Conservation (phyloP, 2,329 filamentous ascomycete species). For the Drechslera avenae region DNA sequence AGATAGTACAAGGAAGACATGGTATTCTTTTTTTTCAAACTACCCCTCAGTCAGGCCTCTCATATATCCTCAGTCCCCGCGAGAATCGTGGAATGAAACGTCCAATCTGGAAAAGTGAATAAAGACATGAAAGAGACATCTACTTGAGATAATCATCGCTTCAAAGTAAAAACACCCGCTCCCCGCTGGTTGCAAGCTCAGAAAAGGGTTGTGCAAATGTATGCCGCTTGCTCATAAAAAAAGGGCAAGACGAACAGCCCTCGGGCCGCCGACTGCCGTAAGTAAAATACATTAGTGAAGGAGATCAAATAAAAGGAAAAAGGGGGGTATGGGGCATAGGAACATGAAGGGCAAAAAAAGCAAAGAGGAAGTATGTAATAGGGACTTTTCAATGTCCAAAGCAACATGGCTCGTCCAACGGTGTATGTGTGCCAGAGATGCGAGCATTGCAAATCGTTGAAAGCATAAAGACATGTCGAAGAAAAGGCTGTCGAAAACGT, state of each 20-base stretch:
- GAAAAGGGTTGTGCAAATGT: too few species aligned
- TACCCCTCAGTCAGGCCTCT: background rate
- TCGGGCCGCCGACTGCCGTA: conserved; percentile 7
- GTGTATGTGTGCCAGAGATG: conserved; percentile 18
- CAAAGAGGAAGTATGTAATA: conserved; percentile 9
- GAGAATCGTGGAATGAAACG: background rate
- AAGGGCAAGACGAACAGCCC: too few species aligned
- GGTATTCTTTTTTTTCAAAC: conserved; percentile 1
- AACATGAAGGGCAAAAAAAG: conserved; percentile 9
- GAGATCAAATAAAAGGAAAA: background rate
- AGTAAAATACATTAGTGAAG: conserved; percentile 17
- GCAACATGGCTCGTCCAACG: conserved; percentile 13
- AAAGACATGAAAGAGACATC: background rate
- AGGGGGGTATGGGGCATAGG: conserved; percentile 17
- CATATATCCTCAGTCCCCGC: conserved; percentile 1
- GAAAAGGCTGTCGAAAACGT: conserved; percentile 12
- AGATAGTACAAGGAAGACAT: conserved; percentile 3
- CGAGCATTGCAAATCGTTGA: conserved; percentile 28
- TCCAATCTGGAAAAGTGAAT: conserved; percentile 6
- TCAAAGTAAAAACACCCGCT: background rate
- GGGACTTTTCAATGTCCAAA: conserved; percentile 7
- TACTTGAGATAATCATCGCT: too few species aligned
- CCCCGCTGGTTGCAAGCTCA: too few species aligned
- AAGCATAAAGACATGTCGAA: conserved; percentile 33
- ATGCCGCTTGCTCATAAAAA: too few species aligned